Base-by-base conservation (phyloP, 495 filamentous ascomycete species). In the Tuber calosporum region DNA sequence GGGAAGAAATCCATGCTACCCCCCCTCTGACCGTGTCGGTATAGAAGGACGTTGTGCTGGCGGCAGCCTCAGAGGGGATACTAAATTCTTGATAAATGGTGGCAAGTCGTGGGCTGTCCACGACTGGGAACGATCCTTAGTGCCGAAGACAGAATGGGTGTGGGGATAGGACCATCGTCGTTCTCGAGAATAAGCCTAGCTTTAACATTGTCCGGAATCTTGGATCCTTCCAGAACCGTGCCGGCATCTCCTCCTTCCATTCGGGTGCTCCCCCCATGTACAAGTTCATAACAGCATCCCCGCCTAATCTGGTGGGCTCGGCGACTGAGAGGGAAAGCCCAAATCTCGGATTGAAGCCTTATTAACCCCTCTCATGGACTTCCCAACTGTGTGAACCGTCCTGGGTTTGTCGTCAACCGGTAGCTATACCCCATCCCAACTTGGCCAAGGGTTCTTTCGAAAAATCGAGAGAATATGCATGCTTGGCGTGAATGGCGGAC, bases 1-100 rank as follows among this genome's bases (percentile, higher is more conserved):
- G 83, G 81, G 38, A 89, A 85, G 80, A 99, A 92, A 80, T 97
- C 95, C 43, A 89, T 84, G 0, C 93, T 97, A 1, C 95, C 94
- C 82, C 94, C 82, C 95, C 94, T 0, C 94, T 90, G 37, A 96
- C 84, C 13, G 83, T 84, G 4, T 84, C 74, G 80, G 95, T 90
- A 77, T 96, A 96, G 38, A 95, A 95, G 84, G 78, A 98, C 97
- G 82, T 97, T 97, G 85, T 97, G 92, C 77, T 99, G 95, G 77
- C 97, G 94, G 77, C 88, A 99, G 82, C 97, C 95, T 22, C 97
- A 88, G 7, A 97, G 0, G 94, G 95, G 69, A 99, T 97, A 80
- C 93, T 91, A 62, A 98, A 85, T 79, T 96, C 94, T 82, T 97
- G 90, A 83, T 94, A 99, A 1, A 96, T 85, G 0, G 94, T 94